Evolutionary conservation across 2,329 filamentous ascomycete genomes (phyloP), one percentile per base, ranked within the genome.

Genomic region (Hirsutella minnesotensis): DNA sequence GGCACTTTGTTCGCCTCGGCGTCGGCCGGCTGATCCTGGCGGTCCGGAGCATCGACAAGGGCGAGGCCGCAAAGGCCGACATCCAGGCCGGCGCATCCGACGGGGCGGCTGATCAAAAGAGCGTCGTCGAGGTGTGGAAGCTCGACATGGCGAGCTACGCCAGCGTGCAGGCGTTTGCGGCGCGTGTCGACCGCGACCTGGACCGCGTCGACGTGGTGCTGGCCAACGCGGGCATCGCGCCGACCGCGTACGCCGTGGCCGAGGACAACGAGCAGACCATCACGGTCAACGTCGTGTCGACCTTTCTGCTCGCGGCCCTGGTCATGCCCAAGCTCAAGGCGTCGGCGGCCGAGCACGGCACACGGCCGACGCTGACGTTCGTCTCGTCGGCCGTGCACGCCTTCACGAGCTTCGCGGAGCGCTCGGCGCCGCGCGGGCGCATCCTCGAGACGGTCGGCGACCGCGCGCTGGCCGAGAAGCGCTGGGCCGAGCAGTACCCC

Each of bases 211-310:
- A 75, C 49, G 60, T 63, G 21, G 56, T 67, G 30, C 50, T 71
- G 20, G 57, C 61, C 40, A 75, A 65, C 34, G 62, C 62, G 3
- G 60, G 68, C 1, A 49, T 77, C 4, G 59, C 58, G 18, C 27
- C 36, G 2, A 34, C 27, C 1, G 62, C 60, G 0, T 13, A 7
- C 2, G 43, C 55, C 0, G 70, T 59, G 42, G 57, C 56, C 3
- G 70, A 74, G 42, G 66, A 60, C 0, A 59, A 70, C 33, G 75
- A 79, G 55, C 53, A 49, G 15, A 67, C 56, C 0, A 56, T 79
- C 33, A 71, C 68, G 0, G 65, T 72, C 42, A 79, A 79, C 44
- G 69, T 75, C 9, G 58, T 79, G 43, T 64, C 60, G 12, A 75
- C 70, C 0, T 64, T 77, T 34, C 51, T 79, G 2, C 57, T 79